Evolutionary conservation across 441 rosid genomes (phyloP), one percentile per base, ranked within the genome.

Genomic region (Mallotus japonicus): DNA sequence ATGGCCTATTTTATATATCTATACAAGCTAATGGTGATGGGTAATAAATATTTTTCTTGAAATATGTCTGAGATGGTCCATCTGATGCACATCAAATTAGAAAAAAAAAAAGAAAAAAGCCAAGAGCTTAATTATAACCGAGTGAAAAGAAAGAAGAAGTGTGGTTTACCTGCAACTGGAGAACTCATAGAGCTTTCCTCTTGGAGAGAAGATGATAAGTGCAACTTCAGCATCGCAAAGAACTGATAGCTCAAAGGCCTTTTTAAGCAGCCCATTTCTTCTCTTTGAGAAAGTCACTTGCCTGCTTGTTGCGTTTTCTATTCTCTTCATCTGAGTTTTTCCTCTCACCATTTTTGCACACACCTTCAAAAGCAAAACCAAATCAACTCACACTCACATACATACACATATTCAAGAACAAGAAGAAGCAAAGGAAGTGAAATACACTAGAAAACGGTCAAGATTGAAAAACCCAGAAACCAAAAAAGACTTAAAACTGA

Each of bases 151-250:
- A 37, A 37, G 40, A 37, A 37, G 40, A 37, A 3, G 40, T 6
- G 40, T 37, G 40, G 6, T 37, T 37, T 74, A 92, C 98, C 95
- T 80, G 51, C 88, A 77, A 62, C 92, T 91, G 65, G 97, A 85
- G 76, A 89, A 93, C 81, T 91, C 95, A 73, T 88, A 91, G 57
- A 91, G 91, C 81, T 87, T 91, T 73, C 93, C 98, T 78, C 90
- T 84, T 6, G 93, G 82, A 55, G 98, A 93, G 88, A 93, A 91
- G 83, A 93, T 81, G 60, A 93, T 79, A 22, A 93, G 92, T 79
- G 95, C 94, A 84, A 92, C 94, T 81, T 92, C 96, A 59, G 96
- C 96, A 75, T 92, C 97, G 65, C 97, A 92, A 57, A 92, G 95
- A 74, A 92, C 92, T 34, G 96, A 89, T 46, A 92, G 75, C 86